phyloP scores from a whole-genome alignment of 2,329 filamentous ascomycete species.

The Eurotiales sp. region DNA sequence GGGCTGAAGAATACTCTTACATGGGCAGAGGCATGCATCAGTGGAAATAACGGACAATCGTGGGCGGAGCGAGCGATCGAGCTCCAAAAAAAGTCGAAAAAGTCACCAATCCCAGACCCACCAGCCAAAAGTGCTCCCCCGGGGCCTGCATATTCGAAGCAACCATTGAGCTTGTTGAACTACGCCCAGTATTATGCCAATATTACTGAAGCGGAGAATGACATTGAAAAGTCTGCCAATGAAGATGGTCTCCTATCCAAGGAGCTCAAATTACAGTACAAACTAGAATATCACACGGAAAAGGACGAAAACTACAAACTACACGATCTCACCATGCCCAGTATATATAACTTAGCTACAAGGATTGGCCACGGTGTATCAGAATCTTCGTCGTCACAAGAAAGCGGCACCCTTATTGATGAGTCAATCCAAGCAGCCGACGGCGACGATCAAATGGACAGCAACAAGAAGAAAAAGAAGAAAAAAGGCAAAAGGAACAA shows the following conservation, averaged over 20 bases:
- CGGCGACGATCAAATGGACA: constrained; percentile 26
- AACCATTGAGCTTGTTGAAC: constrained; percentile 71
- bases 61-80: constrained; percentile 13
- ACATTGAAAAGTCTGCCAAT: constrained; percentile 41
- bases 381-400: background rate
- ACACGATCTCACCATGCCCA: constrained; percentile 78
- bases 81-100: constrained; percentile 31
- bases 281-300: constrained; percentile 83
- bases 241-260: constrained; percentile 15
- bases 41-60: background rate
- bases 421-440: background rate
- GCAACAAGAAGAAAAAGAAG: constrained; percentile 43
- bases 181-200: constrained; percentile 95
- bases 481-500: constrained; percentile 57
- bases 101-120: constrained; percentile 63
- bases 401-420: no score
- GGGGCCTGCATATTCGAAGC: constrained; percentile 85
- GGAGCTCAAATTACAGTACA: constrained; percentile 62
- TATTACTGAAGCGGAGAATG: constrained; percentile 82
- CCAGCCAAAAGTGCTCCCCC: constrained; percentile 71
- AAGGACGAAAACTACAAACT: constrained; percentile 71
- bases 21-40: constrained; percentile 24
- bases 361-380: constrained; percentile 59
- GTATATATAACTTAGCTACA: constrained; percentile 73
- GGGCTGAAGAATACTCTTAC: constrained; percentile 60